phyloP scores from a whole-genome alignment of 2,329 filamentous ascomycete species.

The Paecilomyces sp. region DNA sequence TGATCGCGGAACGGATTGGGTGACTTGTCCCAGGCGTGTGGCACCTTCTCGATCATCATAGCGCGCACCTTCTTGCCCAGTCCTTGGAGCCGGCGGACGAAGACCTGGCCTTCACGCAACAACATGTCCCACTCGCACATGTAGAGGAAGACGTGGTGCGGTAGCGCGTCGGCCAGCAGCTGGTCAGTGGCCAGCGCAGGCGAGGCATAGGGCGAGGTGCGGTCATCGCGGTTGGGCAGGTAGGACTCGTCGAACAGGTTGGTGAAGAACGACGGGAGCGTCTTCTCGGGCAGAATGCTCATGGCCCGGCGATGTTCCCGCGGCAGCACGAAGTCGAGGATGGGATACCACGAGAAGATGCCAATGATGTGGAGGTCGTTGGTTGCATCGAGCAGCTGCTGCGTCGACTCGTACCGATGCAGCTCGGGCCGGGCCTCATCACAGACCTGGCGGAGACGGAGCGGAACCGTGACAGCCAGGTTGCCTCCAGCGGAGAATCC shows the following conservation, averaged over 20 bases:
- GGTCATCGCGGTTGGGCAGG: constrained; percentile 39
- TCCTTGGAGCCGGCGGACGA: constrained; percentile 33
- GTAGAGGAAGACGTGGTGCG: constrained; percentile 55
- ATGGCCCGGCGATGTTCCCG: constrained; percentile 52
- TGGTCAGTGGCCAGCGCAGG: constrained; percentile 50
- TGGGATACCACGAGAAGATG: constrained; percentile 56
- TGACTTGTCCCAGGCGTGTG: constrained; percentile 44
- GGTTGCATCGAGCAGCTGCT: constrained; percentile 29
- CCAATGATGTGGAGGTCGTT: constrained; percentile 45
- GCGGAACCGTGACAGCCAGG: constrained; percentile 54
- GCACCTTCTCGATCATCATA: constrained; percentile 39
- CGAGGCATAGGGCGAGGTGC: constrained; percentile 52
- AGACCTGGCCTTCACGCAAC: constrained; percentile 49
- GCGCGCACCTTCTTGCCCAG: constrained; percentile 38
- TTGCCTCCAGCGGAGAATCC: constrained; percentile 60
- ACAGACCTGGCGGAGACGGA: constrained; percentile 44
- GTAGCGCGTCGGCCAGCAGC: constrained; percentile 47
- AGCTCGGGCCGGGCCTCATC: constrained; percentile 11
- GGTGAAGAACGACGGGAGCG: constrained; percentile 42
- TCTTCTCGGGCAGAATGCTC: constrained; percentile 45
- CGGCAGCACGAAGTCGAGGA: constrained; percentile 55
- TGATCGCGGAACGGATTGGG: constrained; percentile 42
- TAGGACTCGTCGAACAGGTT: constrained; percentile 44
- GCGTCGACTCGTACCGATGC: constrained; percentile 24
- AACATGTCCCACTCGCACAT: constrained; percentile 63